Percentiles rank a stretch among this genome's conserved stretches.
phyloP scores from a whole-genome alignment of 2,329 filamentous ascomycete genomes.

The Pyrenochaeta sp. region DNA sequence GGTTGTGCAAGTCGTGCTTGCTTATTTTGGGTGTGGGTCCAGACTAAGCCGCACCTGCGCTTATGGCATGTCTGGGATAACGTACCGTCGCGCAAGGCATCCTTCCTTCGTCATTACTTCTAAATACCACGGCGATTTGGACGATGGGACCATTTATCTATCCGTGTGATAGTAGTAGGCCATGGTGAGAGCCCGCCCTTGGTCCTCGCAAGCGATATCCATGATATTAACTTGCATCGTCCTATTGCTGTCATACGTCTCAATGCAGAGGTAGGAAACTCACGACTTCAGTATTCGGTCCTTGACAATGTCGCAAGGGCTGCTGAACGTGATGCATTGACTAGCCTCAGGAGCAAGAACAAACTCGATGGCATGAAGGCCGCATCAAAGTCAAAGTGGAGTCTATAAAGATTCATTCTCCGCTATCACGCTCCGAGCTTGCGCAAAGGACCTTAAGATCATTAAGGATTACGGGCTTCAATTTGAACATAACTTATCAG shows the following conservation, averaged over 20 bases:
- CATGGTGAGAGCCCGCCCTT: not conserved
- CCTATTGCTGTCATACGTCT: too few species aligned
- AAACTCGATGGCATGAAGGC: not conserved
- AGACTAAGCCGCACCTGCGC: constrained; percentile 6
- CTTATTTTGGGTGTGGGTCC: constrained; percentile 12
- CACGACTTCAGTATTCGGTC: not conserved
- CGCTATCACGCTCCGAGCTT: too few species aligned
- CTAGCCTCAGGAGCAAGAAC: not conserved
- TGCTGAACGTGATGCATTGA: not conserved
- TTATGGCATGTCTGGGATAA: constrained; percentile 4
- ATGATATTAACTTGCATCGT: too few species aligned
- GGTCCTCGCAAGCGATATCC: too few species aligned
- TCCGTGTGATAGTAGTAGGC: not conserved
- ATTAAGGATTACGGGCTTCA: too few species aligned
- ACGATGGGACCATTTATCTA: not conserved
- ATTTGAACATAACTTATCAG: too few species aligned
- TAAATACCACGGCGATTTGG: not conserved
- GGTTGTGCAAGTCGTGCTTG: constrained; percentile 6
- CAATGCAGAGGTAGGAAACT: not conserved
- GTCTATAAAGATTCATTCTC: not conserved
- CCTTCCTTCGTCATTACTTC: not conserved
- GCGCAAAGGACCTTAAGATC: too few species aligned
- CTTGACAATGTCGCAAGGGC: not conserved
- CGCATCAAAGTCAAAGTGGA: not conserved
- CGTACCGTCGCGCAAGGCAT: not conserved